Evolutionary conservation across 148 eudicot genomes (phyloP), one percentile per base, ranked within the genome.

Genomic region (Cornus florida): DNA sequence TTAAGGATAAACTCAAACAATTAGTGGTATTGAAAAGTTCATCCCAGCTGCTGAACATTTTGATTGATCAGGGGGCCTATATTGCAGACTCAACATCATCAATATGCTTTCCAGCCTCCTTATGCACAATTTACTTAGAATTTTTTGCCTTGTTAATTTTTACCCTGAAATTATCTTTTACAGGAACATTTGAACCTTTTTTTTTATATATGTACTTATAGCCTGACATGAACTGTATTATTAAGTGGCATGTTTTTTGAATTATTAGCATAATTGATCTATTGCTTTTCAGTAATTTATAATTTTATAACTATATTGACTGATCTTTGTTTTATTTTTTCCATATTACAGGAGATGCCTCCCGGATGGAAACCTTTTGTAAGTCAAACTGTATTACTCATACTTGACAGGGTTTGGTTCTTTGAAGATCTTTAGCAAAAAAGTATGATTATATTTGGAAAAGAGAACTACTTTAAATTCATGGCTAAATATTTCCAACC

Each of bases 341-440:
- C 74, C 20, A 39, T 7, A 62, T 84, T 84, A 50, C 91, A 92
- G 97, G 92, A 91, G 74, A 32, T 89, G 92, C 74, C 77, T 92
- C 35, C 46, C 81, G 4, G 97, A 92, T 67, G 97, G 97, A 75
- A 92, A 92, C 86, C 91, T 92, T 59, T 72, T 91, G 97, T 92
- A 84, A 89, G 97, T 89, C 43, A 2, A 38, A 43, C 66, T 43
- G 12, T 48, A 53, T 80, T 75, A 11, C 75, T 62, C 50, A 24
- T 70, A 57, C 56, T 75, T 59, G 38, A 31, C 33, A 23, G 67
- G 20, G 19, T 48, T 33, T 57, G 9, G 13, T 35, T 16, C 6
- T 35, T 60, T 23, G 62, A 59, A 56, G 41, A n/a, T 6, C 12
- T 75, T 13, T 46, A 35, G 74, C 33, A 39, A 60, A 67, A 43